Evolutionary conservation across 768 basidiomycete species (phyloP), one percentile per base, ranked within the genome.

Genomic region (Naganishia kalamii): DNA sequence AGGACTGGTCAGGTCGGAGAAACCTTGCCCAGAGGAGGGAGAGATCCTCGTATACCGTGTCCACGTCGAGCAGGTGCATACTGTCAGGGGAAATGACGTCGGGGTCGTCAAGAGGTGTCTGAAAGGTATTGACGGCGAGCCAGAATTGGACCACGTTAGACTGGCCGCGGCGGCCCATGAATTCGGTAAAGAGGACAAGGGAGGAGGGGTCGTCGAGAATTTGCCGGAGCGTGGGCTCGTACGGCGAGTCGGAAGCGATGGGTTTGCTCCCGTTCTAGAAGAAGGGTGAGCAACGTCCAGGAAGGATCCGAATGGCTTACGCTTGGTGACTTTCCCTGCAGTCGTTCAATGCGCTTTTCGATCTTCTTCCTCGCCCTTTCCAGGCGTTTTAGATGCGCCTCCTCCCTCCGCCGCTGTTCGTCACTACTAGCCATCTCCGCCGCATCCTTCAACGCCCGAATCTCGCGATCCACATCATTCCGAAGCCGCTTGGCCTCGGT

Each of bases 61-160:
- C 37, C 5, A 15, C n/a, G 21, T 57, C 63, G 13, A 44, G 25
- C 23, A 40, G 30, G 62, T 62, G 35, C 82, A 77, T 65, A 4
- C 51, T 86, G 57, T 85, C 85, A 35, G 66, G 27, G 23, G 60
- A 62, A 30, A 44, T 62, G 35, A 80, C 75, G 2, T 71, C 87
- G 5, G 88, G 83, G 2, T 85, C 84, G 76, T 96, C 93, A 29
- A 99, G 79, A 0, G 96, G 96, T 70, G 94, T 91, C 80, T 97
- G 97, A 83, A 98, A 94, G 65, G 90, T 91, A 79, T 99, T 92
- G 2, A 97, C 90, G 0, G 92, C 91, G 1, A 98, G 81, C 94
- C 94, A 98, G 79, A 97, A 99, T 69, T 98, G 94, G 3, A 96
- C 90, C 11, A 91, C 85, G 13, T 90, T 73, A 13, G 92, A 89